A percentile compares a stretch with the other conserved stretches of the same genome.
Conservation (phyloP, 1,139 yeast genomes). For the Geotrichum phurueaensis region DNA sequence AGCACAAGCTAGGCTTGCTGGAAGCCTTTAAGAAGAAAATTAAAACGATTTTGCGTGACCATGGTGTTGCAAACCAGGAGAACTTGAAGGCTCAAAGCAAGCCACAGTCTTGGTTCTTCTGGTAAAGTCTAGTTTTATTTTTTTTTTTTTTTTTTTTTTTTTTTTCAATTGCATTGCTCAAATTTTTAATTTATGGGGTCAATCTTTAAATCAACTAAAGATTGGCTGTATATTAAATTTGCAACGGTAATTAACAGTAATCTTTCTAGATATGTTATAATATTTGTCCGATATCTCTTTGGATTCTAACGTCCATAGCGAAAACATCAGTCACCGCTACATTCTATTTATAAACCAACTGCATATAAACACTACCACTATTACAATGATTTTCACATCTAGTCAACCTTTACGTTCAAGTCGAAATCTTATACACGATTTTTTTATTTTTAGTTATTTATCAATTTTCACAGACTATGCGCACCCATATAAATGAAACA, state of each 20-base stretch:
- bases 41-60: background rate
- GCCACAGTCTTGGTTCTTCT: background rate
- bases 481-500: no score
- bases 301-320: background rate
- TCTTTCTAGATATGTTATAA: background rate
- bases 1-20: background rate
- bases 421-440: no score
- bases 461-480: no score
- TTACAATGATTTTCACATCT: no score
- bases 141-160: no score
- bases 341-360: background rate
- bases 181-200: no score
- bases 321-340: background rate
- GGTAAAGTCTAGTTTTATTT: background rate
- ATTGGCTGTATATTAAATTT: no score
- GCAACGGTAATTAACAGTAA: background rate
- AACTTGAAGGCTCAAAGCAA: background rate
- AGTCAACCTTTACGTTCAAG: background rate
- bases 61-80: background rate
- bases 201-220: background rate
- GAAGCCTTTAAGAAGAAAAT: background rate
- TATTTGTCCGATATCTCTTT: background rate
- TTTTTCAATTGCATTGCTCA: no score
- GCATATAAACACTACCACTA: background rate
- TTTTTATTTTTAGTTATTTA: no score